Evolutionary conservation across 1,284 basidiomycete species (phyloP), one percentile per base, ranked within the genome.

Genomic region (Spongispora temasekensis): DNA sequence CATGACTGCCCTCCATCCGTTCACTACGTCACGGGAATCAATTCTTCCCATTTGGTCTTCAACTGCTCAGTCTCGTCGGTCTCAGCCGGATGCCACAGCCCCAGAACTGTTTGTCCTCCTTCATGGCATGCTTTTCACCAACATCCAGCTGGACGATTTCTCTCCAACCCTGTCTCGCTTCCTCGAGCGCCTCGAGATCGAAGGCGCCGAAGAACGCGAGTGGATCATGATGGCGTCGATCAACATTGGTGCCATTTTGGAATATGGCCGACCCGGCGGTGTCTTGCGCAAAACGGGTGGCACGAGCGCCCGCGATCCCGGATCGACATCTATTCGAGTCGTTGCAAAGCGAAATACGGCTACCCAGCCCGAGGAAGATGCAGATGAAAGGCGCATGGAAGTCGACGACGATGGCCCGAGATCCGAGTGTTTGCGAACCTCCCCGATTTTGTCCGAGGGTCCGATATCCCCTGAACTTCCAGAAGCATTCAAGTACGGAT

Each of bases 141-240:
- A 91, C 64, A 93, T 97, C 64, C 87, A 97, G 67, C 85, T 98
- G 23, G 96, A 99, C 74, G 91, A 95, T 73, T 98, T 98, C 70
- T 78, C 84, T 44, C 81, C 87, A 1, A 89, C 90, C 0, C 85
- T 95, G 53, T 90, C 89, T 3, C 89, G 94, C 31, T 93, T 97
- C 72, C 82, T 95, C 62, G 93, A 96, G 73, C 88, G 92, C 37
- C 83, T 98, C 1, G 83, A 89, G 64, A 89, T 96, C 53, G 88
- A 92, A 68, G 87, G 87, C 59, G 83, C 86, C 3, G 86, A 93
- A 56, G 94, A 95, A 71, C 87, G 90, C 25, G 92, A 94, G 63
- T 99, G 97, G 97, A 91, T 94, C 67, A 94, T 97, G 89, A 96
- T 98, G 91, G 95, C 86, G 0, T 79, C 90, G 35, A 81, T 93